Base-by-base conservation (phyloP, 108 stramenopile genomes). In the Nannochloropsis salina region DNA sequence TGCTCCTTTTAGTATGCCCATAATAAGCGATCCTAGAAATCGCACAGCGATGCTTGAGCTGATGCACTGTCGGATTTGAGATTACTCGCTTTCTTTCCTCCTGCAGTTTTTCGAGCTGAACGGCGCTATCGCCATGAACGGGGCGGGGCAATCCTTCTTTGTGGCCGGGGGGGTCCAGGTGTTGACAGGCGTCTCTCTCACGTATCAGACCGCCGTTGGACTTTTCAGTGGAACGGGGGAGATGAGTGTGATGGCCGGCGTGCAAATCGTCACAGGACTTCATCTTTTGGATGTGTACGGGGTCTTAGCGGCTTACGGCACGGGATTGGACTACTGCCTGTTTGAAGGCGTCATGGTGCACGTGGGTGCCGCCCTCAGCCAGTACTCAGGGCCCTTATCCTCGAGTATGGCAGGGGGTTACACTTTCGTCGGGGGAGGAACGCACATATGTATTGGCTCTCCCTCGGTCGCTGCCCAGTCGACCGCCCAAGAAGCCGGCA, bases 391-490 rank as follows among this genome's bases (percentile, higher is more conserved):
- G 8, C 61, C 61, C 8, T 6, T 74, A n/a, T n/a, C 61, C 20
- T n/a, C n/a, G 61, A 74, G n/a, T 74, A 74, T 74, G 61, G 61
- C n/a, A n/a, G 61, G 61, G 61, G 61, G 61, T n/a, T 74, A 74
- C n/a, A 6, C 6, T n/a, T 74, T 74, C 2, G 15, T 74, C 20
- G 61, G 61, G 61, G n/a, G 20, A 2, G 61, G 61, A n/a, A 74
- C 61, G 6, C n/a, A 74, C n/a, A n/a, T 74, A n/a, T 15, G 61
- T 4, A 74, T 74, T 6, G 61, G 61, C 61, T 74, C 61, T 4
- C 61, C 61, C 2, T 15, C 61, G 15, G 15, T 74, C 6, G 61
- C 61, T n/a, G n/a, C 61, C 4, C 20, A n/a, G 61, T n/a, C 61
- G 61, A 74, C 61, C 2, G n/a, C n/a, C n/a, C 61, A 74, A n/a